Base-by-base conservation (phyloP, 192 early-diverging fungal genomes). In the Umbelopsis vinacea region DNA sequence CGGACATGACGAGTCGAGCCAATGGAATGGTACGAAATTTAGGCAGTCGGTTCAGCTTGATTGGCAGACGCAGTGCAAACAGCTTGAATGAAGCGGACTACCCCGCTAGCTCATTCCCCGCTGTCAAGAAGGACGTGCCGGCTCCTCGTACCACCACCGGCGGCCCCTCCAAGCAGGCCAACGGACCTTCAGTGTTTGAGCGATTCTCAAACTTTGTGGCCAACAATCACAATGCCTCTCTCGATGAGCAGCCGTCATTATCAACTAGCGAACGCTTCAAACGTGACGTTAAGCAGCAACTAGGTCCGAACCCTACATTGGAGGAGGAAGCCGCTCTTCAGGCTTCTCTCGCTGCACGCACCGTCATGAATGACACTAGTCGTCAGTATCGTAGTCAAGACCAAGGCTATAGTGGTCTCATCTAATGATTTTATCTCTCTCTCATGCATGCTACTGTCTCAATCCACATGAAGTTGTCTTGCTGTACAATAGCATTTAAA, bases 1-100 rank as follows among this genome's bases (percentile, higher is more conserved):
- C 57, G 57, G 57, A 63, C 14, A 63, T 63, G 57, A 63, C 57
- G 38, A 35, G 57, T 14, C 57, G 57, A 14, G 17, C 57, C 2
- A 63, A 63, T 8, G 57, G 57, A 6, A 63, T 63, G 57, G 57
- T 63, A 12, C 57, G 57, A 22, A 63, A 63, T 8, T 63, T 63
- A 29, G 57, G 57, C 14, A 63, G 57, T 37, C 57, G 57, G 6
- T 63, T 63, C 26, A 63, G 57, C 33, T 12, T 63, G 14, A 19
- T 63, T 4, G 57, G 57, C 11, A 29, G 33, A 19, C 26, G 33
- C 29, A 63, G 57, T 37, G 11, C 57, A 35, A 8, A 22, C 57
- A 63, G 57, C 57, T 63, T 29, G 33, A 14, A 63, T 8, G 57
- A 63, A 8, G 14, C 57, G 10, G 57, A 63, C 8, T 35, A 63